Percentiles rank a stretch among this genome's conserved stretches.
phyloP scores from a whole-genome alignment of 108 stramenopile genomes.

The Cyclotella sp. region DNA sequence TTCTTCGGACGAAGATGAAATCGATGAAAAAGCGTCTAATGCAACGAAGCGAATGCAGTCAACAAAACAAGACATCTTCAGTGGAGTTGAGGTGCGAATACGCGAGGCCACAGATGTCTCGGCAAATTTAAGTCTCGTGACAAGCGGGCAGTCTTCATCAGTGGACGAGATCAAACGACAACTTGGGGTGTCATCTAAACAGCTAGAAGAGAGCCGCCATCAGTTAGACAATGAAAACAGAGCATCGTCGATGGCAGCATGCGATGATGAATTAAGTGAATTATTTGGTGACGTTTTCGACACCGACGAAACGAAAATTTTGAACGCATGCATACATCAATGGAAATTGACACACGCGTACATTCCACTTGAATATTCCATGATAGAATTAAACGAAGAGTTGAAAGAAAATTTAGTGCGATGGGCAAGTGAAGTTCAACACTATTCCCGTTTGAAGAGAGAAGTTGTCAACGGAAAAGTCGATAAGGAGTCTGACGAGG shows the following conservation, averaged over 20 bases:
- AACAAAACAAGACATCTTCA: background rate
- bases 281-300: background rate
- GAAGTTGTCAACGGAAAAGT: background rate
- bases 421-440: slow-evolving; percentile 2
- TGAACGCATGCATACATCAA: slow-evolving; percentile 9
- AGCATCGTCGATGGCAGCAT: slow-evolving; percentile 36
- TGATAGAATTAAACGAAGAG: slow-evolving; percentile 2
- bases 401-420: slow-evolving; percentile 8
- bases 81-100: slow-evolving; percentile 23
- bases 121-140: background rate
- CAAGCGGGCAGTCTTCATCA: slow-evolving; percentile 19
- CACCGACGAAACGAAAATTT: background rate
- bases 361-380: slow-evolving; percentile 3
- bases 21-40: background rate
- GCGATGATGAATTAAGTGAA: slow-evolving; percentile 48
- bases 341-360: slow-evolving; percentile 3
- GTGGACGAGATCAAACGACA: slow-evolving; percentile 50
- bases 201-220: slow-evolving; percentile 34
- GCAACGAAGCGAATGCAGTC: background rate
- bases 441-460: background rate
- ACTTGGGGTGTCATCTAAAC: slow-evolving; percentile 32
- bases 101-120: slow-evolving; percentile 18
- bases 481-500: slow-evolving; percentile 3
- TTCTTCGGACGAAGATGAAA: slow-evolving; percentile 32
- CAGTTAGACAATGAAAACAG: slow-evolving; percentile 40